phyloP scores from a whole-genome alignment of 805 yeast genomes.

The Brettanomyces sp. region DNA sequence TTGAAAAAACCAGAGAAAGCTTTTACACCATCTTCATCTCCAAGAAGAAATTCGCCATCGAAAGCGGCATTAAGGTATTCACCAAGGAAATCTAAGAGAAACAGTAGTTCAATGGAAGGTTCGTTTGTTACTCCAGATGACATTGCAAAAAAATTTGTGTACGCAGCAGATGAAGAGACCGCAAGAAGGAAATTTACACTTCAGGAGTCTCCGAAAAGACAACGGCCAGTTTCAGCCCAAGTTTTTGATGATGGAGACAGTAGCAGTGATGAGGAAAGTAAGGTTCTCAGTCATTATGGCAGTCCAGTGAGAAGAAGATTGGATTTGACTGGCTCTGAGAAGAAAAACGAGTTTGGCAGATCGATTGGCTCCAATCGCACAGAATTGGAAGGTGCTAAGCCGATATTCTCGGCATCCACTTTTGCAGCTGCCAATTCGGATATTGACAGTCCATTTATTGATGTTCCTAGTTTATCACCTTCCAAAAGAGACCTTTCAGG shows the following conservation, averaged over 20 bases:
- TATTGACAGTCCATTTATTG: slow-evolving; percentile 15
- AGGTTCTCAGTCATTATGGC: slow-evolving; percentile 9
- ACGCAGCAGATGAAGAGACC: slow-evolving; percentile 31
- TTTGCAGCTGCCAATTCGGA: slow-evolving; percentile 47
- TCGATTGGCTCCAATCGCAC: slow-evolving; percentile 28
- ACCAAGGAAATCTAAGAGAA: slow-evolving; percentile 25
- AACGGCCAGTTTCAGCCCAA: slow-evolving; percentile 38
- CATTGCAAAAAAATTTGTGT: slow-evolving; percentile 29
- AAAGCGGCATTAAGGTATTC: slow-evolving; percentile 32
- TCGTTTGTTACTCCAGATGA: slow-evolving; percentile 21
- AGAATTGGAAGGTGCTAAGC: slow-evolving; percentile 54
- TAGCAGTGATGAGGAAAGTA: slow-evolving; percentile 23
- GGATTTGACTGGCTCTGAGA: neutral
- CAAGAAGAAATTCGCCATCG: slow-evolving; percentile 23
- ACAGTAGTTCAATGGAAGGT: neutral
- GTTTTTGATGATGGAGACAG: slow-evolving; percentile 33
- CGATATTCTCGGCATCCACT: slow-evolving; percentile 53
- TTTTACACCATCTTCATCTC: slow-evolving; percentile 24
- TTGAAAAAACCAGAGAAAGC: slow-evolving; percentile 22
- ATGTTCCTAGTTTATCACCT: slow-evolving; percentile 17
- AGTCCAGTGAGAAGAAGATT: slow-evolving; percentile 11
- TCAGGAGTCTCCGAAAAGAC: slow-evolving; percentile 64
- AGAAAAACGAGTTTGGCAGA: slow-evolving; percentile 22
- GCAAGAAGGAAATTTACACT: slow-evolving; percentile 61
- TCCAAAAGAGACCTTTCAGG: slow-evolving; percentile 14